These are phyloP conservation scores for Alternaria sp. DNA, from an alignment of 2,329 filamentous ascomycete genomes.

Conservation along the genomic window DNA sequence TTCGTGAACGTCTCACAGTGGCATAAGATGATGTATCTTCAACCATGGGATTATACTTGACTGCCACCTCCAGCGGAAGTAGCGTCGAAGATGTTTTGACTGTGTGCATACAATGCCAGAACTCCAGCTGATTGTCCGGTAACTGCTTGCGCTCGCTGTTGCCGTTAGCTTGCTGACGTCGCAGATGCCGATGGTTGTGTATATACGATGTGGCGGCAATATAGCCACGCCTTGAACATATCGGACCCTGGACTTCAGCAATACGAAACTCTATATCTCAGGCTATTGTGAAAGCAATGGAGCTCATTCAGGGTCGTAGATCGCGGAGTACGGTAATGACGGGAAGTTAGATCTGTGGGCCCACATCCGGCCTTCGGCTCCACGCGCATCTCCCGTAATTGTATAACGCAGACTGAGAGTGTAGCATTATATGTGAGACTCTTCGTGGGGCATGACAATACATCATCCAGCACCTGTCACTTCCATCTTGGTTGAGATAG, in stretches of 20 bases:
- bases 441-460: not conserved
- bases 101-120: not conserved
- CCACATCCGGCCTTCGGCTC: conserved; percentile 37
- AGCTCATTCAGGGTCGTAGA: conserved; percentile 15
- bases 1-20: not conserved
- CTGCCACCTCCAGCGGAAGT: not conserved
- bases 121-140: not conserved
- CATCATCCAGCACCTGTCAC: not conserved
- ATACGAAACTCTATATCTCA: not conserved
- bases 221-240: not conserved
- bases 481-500: conserved; percentile 2
- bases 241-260: not conserved
- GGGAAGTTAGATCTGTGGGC: conserved; percentile 15
- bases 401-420: conserved; percentile 18
- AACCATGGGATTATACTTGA: not conserved
- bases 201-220: not conserved
- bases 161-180: not conserved
- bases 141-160: not conserved
- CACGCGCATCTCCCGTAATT: conserved; percentile 22
- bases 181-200: conserved; percentile 1
- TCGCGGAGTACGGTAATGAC: conserved; percentile 15
- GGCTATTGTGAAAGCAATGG: not conserved
- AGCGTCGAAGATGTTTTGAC: not conserved
- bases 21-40: not conserved
- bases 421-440: conserved; percentile 3